Evolutionary conservation across 164 flowering plant species (phyloP).

Genomic region (Dillenia turbinata): DNA sequence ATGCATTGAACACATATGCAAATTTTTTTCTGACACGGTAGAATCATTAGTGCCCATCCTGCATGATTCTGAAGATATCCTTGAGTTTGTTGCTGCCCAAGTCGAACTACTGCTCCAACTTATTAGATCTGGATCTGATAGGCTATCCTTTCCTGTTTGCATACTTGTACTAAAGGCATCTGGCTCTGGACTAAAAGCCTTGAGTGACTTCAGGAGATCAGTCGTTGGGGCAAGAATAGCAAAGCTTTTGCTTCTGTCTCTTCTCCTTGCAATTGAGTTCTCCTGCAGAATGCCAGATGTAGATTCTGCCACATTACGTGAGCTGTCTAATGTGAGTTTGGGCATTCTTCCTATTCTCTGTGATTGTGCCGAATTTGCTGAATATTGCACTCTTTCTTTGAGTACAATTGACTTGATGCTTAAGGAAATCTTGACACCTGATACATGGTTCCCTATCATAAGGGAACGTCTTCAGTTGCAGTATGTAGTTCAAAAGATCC

Average conservation of each 20-base stretch:
- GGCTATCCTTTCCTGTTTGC: slow-evolving; percentile 25
- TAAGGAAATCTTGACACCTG: slow-evolving; percentile 44
- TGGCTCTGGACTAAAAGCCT: slow-evolving; percentile 48
- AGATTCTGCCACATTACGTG: slow-evolving; percentile 36
- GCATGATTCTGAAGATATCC: slow-evolving; percentile 41
- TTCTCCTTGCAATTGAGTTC: slow-evolving; percentile 45
- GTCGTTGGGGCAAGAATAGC: slow-evolving; percentile 26
- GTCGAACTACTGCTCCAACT: slow-evolving; percentile 66
- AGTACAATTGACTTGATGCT: slow-evolving; percentile 53
- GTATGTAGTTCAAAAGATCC: slow-evolving; percentile 51
- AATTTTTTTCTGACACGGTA: slow-evolving; percentile 31
- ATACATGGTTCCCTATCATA: slow-evolving; percentile 79
- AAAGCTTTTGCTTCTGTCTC: slow-evolving; percentile 45
- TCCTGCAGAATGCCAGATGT: slow-evolving; percentile 13
- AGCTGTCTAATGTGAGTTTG: slow-evolving; percentile 46
- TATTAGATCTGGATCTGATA: slow-evolving; percentile 21
- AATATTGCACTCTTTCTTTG: slow-evolving; percentile 56
- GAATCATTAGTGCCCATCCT: slow-evolving; percentile 35
- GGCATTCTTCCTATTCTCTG: slow-evolving; percentile 75
- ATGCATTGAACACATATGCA: slow-evolving; percentile 50
- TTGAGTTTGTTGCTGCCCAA: slow-evolving; percentile 54
- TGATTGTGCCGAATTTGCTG: slow-evolving; percentile 34
- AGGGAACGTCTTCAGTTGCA: slow-evolving; percentile 60
- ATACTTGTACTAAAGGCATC: slow-evolving; percentile 45
- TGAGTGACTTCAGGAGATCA: slow-evolving; percentile 38